phyloP scores from a whole-genome alignment of 305 asterid species.

The Fraxinus sp. region DNA sequence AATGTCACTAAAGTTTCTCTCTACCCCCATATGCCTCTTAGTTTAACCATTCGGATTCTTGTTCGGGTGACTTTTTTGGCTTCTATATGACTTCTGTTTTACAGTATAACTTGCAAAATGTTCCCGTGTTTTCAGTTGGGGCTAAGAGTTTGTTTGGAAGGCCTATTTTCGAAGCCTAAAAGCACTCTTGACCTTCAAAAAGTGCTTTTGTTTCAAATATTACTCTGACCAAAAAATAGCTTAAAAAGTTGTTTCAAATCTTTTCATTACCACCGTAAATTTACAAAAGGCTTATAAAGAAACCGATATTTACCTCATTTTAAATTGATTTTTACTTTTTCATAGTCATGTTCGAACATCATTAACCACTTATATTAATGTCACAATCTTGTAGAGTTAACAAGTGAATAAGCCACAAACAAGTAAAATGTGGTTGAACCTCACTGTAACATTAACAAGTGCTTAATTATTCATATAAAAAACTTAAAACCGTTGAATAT shows the following conservation, averaged over 20 bases:
- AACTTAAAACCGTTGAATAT: no score
- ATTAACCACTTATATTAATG: neutral
- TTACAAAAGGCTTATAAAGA: neutral
- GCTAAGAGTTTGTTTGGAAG: neutral
- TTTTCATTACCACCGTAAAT: neutral
- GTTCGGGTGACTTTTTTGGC: neutral
- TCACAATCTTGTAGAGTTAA: neutral
- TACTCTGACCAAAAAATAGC: neutral
- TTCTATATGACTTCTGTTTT: neutral
- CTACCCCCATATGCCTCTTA: neutral
- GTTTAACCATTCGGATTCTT: neutral
- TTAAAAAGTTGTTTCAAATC: no score
- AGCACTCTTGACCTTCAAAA: no score
- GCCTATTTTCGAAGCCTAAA: neutral
- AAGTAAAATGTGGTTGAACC: neutral
- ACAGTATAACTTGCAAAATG: neutral
- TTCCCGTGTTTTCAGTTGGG: neutral
- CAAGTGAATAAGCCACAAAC: neutral
- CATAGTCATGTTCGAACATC: neutral
- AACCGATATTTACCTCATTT: neutral
- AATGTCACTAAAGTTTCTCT: neutral
- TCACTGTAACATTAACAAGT: neutral
- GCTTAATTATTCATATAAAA: neutral
- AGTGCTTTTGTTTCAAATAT: neutral
- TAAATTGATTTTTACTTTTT: no score